These are phyloP conservation scores for Erysimum cheiri DNA, from an alignment of 441 rosid species.

Conservation along the genomic window DNA sequence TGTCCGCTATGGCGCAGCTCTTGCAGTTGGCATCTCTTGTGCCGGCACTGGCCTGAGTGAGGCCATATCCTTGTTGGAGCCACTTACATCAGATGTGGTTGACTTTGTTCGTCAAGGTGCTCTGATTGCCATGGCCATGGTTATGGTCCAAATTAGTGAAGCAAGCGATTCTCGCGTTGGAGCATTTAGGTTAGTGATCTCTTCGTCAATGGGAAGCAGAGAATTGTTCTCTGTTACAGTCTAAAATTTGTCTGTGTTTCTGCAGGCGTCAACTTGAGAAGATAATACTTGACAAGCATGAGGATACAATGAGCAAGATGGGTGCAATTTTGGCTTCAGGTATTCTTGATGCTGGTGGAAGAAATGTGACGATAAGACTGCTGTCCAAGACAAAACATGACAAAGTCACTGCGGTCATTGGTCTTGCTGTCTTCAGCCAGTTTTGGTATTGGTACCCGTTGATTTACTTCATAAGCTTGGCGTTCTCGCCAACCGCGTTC, in stretches of 20 bases:
- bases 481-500: slow-evolving; percentile 91
- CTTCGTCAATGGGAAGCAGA: background rate
- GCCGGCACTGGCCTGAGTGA: slow-evolving; percentile 93
- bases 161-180: slow-evolving; percentile 96
- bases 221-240: background rate
- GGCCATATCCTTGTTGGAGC: slow-evolving; percentile 91
- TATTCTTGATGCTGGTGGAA: slow-evolving; percentile 94
- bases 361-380: slow-evolving; percentile 87
- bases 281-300: slow-evolving; percentile 87
- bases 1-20: slow-evolving; percentile 96
- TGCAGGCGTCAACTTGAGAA: slow-evolving; percentile 86
- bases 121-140: slow-evolving; percentile 98
- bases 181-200: slow-evolving; percentile 71
- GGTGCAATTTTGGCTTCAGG: slow-evolving; percentile 96
- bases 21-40: slow-evolving; percentile 95
- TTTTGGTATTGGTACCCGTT: slow-evolving; percentile 98
- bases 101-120: slow-evolving; percentile 99
- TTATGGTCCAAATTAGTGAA: slow-evolving; percentile 91
- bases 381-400: slow-evolving; percentile 95
- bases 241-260: background rate
- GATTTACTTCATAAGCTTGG: slow-evolving; percentile 80
- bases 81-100: slow-evolving; percentile 89
- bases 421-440: slow-evolving; percentile 94
- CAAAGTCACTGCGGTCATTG: slow-evolving; percentile 89
- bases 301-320: slow-evolving; percentile 97